These are phyloP conservation scores for Dactylellina leptospora DNA, from an alignment of 2,329 filamentous ascomycete genomes.

Conservation along the genomic window DNA sequence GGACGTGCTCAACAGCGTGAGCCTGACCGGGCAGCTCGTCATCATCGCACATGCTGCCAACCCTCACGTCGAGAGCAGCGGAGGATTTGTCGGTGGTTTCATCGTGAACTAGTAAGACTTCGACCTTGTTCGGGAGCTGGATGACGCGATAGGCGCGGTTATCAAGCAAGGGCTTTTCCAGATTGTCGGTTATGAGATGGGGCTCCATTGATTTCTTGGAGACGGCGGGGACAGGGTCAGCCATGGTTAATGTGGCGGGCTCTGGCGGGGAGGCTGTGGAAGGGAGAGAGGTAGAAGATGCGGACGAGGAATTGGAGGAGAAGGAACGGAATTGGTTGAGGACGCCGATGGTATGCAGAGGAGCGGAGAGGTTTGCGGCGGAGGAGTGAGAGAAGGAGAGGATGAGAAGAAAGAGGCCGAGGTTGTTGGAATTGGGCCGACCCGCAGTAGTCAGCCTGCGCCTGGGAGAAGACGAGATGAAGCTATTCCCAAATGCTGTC, in stretches of 20 bases:
- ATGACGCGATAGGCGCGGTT: conserved; percentile 89
- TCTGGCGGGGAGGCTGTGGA: neutral
- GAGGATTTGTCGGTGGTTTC: conserved; percentile 95
- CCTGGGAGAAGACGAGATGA: neutral
- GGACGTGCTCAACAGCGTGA: conserved; percentile 91
- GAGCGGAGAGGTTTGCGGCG: conserved; percentile 14
- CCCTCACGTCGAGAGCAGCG: conserved; percentile 92
- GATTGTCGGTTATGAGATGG: conserved; percentile 69
- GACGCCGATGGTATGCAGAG: conserved; percentile 7
- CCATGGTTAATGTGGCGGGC: conserved; percentile 10
- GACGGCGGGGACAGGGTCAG: conserved; percentile 22
- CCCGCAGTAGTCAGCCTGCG: neutral
- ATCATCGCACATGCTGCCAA: conserved; percentile 92
- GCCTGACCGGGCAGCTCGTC: conserved; percentile 79
- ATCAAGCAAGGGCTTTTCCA: conserved; percentile 86
- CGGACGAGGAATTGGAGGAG: conserved; percentile 25
- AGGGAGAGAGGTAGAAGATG: conserved; percentile 1
- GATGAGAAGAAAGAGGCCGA: conserved; percentile 25
- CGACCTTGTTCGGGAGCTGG: conserved; percentile 82
- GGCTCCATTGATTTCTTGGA: conserved; percentile 51
- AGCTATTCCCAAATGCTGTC: too few relatives aligned
- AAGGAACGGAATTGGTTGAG: conserved; percentile 34
- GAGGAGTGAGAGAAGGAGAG: conserved; percentile 9
- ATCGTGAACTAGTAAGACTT: conserved; percentile 92
- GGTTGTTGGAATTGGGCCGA: conserved; percentile 16